Conservation (phyloP, 164 flowering plant species). For the Nymphaea colorata region DNA sequence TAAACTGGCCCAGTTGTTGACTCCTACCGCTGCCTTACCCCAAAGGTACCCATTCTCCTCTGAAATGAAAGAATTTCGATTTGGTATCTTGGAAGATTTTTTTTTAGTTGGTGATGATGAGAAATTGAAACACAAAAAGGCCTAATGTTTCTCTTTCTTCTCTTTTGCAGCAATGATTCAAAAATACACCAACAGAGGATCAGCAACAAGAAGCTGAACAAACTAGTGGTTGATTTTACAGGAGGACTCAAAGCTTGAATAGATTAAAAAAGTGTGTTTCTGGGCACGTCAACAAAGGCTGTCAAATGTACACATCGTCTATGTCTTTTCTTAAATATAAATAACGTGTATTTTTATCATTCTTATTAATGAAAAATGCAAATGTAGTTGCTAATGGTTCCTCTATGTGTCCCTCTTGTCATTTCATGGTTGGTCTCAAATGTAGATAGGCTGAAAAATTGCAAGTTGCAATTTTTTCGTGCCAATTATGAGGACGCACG, state of each 20-base stretch:
- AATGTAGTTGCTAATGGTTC: too few species aligned
- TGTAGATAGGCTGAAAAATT: too few species aligned
- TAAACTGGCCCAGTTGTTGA: slow-evolving; percentile 25
- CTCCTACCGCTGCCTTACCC: slow-evolving; percentile 10
- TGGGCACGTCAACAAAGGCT: background rate
- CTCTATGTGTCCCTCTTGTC: too few species aligned
- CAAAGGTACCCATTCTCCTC: slow-evolving; percentile 11
- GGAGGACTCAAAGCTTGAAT: slow-evolving; percentile 4
- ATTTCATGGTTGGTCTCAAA: too few species aligned
- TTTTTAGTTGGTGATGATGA: background rate
- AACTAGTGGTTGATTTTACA: slow-evolving; percentile 39
- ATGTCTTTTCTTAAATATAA: background rate
- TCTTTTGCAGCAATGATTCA: slow-evolving; percentile 22
- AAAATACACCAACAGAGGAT: slow-evolving; percentile 31
- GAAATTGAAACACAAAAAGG: background rate
- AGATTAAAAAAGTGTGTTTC: background rate
- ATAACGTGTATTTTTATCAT: background rate
- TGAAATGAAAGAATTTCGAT: too few species aligned
- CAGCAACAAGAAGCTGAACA: slow-evolving; percentile 55
- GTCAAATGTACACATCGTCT: background rate
- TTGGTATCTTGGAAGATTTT: too few species aligned
- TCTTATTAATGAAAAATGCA: background rate
- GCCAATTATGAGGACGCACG: too few species aligned
- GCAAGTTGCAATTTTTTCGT: too few species aligned
- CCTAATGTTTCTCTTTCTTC: too few species aligned